Evolutionary conservation across 176 grass and related monocot genomes (phyloP).

Genomic region (Musa itinerans): DNA sequence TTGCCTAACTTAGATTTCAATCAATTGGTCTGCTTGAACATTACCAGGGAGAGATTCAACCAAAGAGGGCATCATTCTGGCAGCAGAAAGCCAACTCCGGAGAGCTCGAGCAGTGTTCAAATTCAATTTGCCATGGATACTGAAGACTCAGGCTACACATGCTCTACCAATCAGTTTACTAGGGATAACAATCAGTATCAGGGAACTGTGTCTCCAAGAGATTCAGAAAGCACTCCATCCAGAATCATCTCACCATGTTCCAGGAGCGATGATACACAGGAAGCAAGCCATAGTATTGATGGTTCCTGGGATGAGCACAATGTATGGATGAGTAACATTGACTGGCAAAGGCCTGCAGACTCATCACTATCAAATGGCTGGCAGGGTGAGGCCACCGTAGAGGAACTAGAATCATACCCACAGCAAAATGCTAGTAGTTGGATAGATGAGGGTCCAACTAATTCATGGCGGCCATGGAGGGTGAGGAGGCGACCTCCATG

Average conservation of each 20-base stretch:
- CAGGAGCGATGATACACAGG: conserved; percentile 42
- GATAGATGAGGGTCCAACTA: conserved; percentile 49
- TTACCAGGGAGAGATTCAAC: conserved; percentile 16
- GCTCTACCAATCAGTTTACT: conserved; percentile 21
- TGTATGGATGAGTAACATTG: conserved; percentile 62
- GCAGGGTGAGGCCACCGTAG: conserved; percentile 32
- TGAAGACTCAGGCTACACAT: conserved; percentile 21
- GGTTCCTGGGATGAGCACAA: conserved; percentile 82
- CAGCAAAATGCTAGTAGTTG: conserved; percentile 51
- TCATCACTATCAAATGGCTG: conserved; percentile 51
- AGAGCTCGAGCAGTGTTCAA: conserved; percentile 21
- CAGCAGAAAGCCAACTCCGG: conserved; percentile 17
- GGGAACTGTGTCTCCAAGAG: conserved; percentile 43
- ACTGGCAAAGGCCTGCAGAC: conserved; percentile 60
- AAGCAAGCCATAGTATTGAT: conserved; percentile 51
- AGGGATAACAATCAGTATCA: conserved; percentile 26
- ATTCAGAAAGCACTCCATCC: conserved; percentile 25
- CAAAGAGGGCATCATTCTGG: conserved; percentile 15
- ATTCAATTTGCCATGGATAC: conserved; percentile 24
- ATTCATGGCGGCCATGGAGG: conserved; percentile 63
- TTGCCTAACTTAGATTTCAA: not conserved
- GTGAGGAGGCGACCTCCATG: conserved; percentile 30
- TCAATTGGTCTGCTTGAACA: not conserved
- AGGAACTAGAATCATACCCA: conserved; percentile 44
- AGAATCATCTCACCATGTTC: conserved; percentile 42